Conservation (phyloP, 2,329 filamentous ascomycete species). For the Lecanicillium sp. region DNA sequence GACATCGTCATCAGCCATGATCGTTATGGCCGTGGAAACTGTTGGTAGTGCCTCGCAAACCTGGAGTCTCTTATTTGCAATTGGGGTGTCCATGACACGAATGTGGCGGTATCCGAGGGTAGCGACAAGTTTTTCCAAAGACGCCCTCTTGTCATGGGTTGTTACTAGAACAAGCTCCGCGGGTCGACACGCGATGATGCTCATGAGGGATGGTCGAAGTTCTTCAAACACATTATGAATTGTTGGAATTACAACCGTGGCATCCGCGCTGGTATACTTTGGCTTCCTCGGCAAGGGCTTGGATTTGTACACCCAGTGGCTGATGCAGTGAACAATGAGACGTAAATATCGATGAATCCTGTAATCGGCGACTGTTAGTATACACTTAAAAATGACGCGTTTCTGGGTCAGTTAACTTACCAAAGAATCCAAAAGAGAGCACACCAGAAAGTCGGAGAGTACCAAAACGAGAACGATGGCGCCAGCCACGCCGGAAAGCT, state of each 20-base stretch:
- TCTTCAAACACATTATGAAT: constrained; percentile 83
- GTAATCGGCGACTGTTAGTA: constrained; percentile 12
- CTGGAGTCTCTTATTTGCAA: constrained; percentile 92
- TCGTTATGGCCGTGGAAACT: constrained; percentile 73
- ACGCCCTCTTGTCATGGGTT: constrained; percentile 68
- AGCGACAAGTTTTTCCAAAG: constrained; percentile 57
- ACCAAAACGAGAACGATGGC: constrained; percentile 18
- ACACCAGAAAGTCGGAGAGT: constrained; percentile 38
- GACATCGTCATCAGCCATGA: constrained; percentile 94
- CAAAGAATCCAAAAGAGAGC: constrained; percentile 29
- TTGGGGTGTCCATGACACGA: constrained; percentile 65
- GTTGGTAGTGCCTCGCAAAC: constrained; percentile 85
- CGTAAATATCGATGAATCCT: constrained; percentile 86
- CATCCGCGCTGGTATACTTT: constrained; percentile 71
- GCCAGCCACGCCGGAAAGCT: background rate
- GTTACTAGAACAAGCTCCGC: constrained; percentile 77
- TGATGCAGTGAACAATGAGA: constrained; percentile 74
- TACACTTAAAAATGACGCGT: too few relatives aligned
- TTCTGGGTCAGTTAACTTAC: constrained; percentile 30
- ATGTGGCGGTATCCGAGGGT: constrained; percentile 54
- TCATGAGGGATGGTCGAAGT: constrained; percentile 70
- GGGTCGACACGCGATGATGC: constrained; percentile 63
- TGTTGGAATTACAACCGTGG: constrained; percentile 89
- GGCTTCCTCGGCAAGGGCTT: constrained; percentile 75
- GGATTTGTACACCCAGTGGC: constrained; percentile 81